Evolutionary conservation across 2,329 filamentous ascomycete species (phyloP), one percentile per base, ranked within the genome.

Genomic region (Arthroderma sp.): DNA sequence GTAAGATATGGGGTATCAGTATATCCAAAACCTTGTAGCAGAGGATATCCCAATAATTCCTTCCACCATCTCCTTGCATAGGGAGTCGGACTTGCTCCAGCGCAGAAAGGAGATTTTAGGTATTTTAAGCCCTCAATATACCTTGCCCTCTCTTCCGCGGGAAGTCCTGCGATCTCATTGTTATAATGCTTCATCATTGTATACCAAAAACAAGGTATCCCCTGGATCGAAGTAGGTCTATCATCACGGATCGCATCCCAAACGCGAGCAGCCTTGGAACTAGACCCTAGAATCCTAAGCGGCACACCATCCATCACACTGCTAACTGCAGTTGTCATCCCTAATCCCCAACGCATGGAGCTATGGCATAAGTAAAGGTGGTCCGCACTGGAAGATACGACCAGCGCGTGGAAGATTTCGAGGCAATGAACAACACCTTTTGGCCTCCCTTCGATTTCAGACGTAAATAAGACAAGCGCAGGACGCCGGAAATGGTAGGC

Each of bases 401-500:
- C 5, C 29, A 42, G 9, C 5, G 11, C 30, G 36, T 32, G 40
- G 10, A 42, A 5, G 42, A 29, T 9, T 10, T 4, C 10, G 6
- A 42, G 10, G 28, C 5, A 11, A 7, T 46, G 43, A 1, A 70
- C 64, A 28, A 64, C 61, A 8, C 64, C 67, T 49, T 69, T 70
- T 0, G 68, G 68, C 0, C 61, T 61, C 0, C 66, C 67, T 2
- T 66, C 69, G 1, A 66, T 70, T 1, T 66, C 67, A 29, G 62
- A 68, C 3, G 66, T 70, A 55, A 68, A 70, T 27, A 70, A 68
- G 2, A 70, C 66, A 4, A 69, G 59, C 2, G 11, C 28, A 15
- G 40, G 29, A 6, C 40, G 29, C 3, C 8, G 11, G 10, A 6
- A 11, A 9, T 15, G 33, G 7, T 36, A 10, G 7, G 37, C 42